Evolutionary conservation across 2,329 filamentous ascomycete species (phyloP), one percentile per base, ranked within the genome.

Genomic region (Paracorniculantispora psalliotae): DNA sequence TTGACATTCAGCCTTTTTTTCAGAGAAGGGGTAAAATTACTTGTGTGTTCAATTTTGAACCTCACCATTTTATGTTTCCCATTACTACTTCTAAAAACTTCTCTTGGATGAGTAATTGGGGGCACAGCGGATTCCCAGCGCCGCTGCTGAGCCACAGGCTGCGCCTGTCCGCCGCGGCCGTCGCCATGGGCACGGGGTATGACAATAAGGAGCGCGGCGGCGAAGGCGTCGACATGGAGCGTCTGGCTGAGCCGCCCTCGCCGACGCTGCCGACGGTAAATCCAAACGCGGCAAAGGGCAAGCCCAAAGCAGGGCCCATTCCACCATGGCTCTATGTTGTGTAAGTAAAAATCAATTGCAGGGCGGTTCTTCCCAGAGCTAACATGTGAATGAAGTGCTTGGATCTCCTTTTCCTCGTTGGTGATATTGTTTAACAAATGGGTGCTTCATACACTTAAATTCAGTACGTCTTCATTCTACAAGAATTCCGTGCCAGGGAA

Each of bases 351-450:
- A 23, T 21, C 17, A 21, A 19, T 30, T 15, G 17, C 25, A 37
- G 15, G 28, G 51, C 33, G 4, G 12, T 21, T 23, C 17, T 30
- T 48, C 25, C 5, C 37, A 6, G 4, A 30, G 37, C 47, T 59
- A 28, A 58, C 47, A 12, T 35, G 1, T 26, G 39, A n/a, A n/a
- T 52, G 13, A n/a, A 59, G 56, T 37, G 47, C 56, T 23, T 96
- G 92, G 92, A 96, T 96, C 70, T 78, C 86, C 59, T 79, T 96
- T 71, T 93, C 90, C 71, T 94, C 90, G 48, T 88, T 86, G 68
- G 90, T 96, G 70, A 96, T 96, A 72, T 79, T 96, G 62, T 96
- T 96, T 86, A 96, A 96, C 84, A 96, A 96, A 83, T 93, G 89
- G 84, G 91, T 96, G 68, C 81, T 96, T 59, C 85, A 90, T 67